Conservation (phyloP, 352 stramenopile genomes). For the Globisporangium mamillatum region DNA sequence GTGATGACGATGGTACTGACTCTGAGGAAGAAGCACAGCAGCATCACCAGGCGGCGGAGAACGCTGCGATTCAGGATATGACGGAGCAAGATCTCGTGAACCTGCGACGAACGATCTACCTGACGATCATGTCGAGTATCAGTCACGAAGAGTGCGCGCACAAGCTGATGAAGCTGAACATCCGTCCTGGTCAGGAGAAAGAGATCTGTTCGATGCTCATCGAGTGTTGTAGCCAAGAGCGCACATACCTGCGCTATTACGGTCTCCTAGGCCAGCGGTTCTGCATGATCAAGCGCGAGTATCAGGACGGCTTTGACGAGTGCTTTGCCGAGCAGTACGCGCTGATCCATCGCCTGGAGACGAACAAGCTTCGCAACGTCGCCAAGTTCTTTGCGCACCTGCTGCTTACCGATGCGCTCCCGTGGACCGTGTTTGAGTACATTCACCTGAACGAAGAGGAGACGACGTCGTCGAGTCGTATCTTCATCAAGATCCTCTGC, state of each 20-base stretch:
- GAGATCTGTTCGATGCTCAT: constrained; percentile 99
- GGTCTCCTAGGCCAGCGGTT: constrained; percentile 96
- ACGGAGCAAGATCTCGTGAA: constrained; percentile 98
- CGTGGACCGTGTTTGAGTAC: constrained; percentile 96
- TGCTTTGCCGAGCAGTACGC: constrained; percentile 94
- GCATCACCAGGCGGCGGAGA: constrained; percentile 22
- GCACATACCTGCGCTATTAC: constrained; percentile 97
- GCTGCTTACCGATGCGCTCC: constrained; percentile 96
- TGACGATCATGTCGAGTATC: constrained; percentile 99
- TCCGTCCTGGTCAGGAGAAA: constrained; percentile 94
- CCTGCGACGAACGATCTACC: constrained; percentile 97
- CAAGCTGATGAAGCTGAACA: constrained; percentile 98
- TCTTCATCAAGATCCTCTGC: constrained; percentile 99
- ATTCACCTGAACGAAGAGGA: constrained; percentile 98
- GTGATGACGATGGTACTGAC: constrained; percentile 53
- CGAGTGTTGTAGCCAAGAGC: constrained; percentile 98
- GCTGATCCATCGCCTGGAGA: constrained; percentile 97
- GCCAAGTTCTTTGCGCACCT: constrained; percentile 99
- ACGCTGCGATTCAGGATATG: constrained; percentile 92
- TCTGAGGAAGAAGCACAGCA: constrained; percentile 16
- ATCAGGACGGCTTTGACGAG: constrained; percentile 94
- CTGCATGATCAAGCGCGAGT: constrained; percentile 95
- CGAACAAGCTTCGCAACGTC: constrained; percentile 98
- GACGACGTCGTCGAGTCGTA: constrained; percentile 98
- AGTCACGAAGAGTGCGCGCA: constrained; percentile 99